Evolutionary conservation across 805 yeast species (phyloP).

Genomic region (Lipomyces yamanashiensis): DNA sequence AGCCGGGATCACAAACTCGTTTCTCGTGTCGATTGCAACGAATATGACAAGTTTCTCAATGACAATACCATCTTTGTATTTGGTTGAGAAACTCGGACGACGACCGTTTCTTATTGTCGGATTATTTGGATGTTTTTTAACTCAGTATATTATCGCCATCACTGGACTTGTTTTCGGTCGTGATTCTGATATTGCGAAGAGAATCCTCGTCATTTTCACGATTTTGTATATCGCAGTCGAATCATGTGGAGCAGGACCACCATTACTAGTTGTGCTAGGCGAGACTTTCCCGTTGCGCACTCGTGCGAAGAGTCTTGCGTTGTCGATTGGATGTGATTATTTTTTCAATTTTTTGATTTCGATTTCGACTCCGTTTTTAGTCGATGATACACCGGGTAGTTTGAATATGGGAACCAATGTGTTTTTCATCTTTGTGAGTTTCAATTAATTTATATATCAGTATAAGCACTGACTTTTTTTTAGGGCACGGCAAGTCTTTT

Average conservation of each 20-base stretch:
- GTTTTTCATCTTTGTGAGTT: slow-evolving; percentile 29
- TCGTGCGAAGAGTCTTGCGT: slow-evolving; percentile 28
- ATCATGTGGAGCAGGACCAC: slow-evolving; percentile 86
- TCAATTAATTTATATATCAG: not conserved
- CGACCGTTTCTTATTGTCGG: slow-evolving; percentile 72
- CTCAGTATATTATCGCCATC: slow-evolving; percentile 70
- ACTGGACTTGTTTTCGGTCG: slow-evolving; percentile 56
- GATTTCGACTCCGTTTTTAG: slow-evolving; percentile 28
- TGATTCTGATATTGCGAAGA: slow-evolving; percentile 47
- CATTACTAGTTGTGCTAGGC: slow-evolving; percentile 53
- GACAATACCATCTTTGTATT: slow-evolving; percentile 80
- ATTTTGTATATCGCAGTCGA: slow-evolving; percentile 72
- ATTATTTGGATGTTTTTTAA: slow-evolving; percentile 70
- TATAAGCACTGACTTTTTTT: not conserved
- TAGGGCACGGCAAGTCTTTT: slow-evolving; percentile 54
- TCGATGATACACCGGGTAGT: slow-evolving; percentile 47
- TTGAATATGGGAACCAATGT: slow-evolving; percentile 28
- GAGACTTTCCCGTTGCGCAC: slow-evolving; percentile 32
- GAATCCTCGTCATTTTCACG: slow-evolving; percentile 57
- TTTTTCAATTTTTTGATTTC: slow-evolving; percentile 45
- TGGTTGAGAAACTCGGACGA: slow-evolving; percentile 82
- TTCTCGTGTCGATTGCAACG: slow-evolving; percentile 74
- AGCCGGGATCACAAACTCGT: slow-evolving; percentile 68
- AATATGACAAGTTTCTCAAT: slow-evolving; percentile 79
- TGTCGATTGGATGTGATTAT: slow-evolving; percentile 29